Conservation (phyloP, 2,329 filamentous ascomycete species). For the Diaporthe citriasiana region DNA sequence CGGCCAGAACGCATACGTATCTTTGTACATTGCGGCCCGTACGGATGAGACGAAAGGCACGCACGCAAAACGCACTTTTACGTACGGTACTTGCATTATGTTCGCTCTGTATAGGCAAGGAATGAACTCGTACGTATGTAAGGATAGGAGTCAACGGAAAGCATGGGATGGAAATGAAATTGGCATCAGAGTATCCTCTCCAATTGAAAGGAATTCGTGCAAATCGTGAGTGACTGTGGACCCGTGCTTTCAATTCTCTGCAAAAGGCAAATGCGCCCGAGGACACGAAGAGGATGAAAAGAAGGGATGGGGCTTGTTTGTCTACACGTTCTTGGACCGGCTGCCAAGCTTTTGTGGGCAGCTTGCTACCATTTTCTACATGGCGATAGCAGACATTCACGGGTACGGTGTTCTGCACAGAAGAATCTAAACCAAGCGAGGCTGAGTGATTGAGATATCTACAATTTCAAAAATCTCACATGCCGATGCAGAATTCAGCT, state of each 20-base stretch:
- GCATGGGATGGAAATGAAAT: slow-evolving; percentile 39
- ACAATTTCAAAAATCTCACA: not conserved
- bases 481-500: slow-evolving; percentile 12
- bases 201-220: not conserved
- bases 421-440: not conserved
- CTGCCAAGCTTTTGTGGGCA: not conserved
- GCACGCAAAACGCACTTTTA: slow-evolving; percentile 38
- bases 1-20: slow-evolving; percentile 32
- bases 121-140: slow-evolving; percentile 41
- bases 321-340: too few relatives aligned
- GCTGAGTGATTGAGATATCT: slow-evolving; percentile 4
- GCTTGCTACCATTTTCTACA: not conserved
- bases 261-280: not conserved
- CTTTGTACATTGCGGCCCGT: slow-evolving; percentile 28
- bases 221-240: too few relatives aligned
- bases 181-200: not conserved
- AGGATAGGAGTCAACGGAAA: slow-evolving; percentile 36
- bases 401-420: not conserved
- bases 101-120: slow-evolving; percentile 32
- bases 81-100: slow-evolving; percentile 35
- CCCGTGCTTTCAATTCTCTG: not conserved
- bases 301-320: not conserved
- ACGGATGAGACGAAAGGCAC: slow-evolving; percentile 40
- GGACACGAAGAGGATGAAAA: not conserved
- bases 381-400: not conserved